Conservation (phyloP, 805 yeast species). For the Candida broadrunensis region DNA sequence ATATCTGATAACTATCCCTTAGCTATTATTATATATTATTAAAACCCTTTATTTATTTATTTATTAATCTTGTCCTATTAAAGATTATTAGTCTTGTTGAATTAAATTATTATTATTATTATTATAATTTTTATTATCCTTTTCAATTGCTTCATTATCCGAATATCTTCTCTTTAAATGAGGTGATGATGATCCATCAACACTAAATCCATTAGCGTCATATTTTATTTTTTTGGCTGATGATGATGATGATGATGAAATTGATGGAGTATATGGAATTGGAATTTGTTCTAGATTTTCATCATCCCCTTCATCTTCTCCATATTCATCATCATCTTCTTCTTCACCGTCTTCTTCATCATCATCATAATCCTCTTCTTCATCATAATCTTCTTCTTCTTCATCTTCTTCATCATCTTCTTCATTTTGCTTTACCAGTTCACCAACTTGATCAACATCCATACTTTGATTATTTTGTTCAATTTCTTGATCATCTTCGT, state of each 20-base stretch:
- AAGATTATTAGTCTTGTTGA: too few relatives aligned
- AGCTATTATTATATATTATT: too few relatives aligned
- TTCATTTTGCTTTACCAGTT: neutral
- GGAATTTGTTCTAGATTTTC: conserved; percentile 2
- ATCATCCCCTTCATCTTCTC: conserved; percentile 3
- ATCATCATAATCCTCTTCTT: conserved; percentile 1
- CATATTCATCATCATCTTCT: conserved; percentile 2
- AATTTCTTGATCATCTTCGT: neutral
- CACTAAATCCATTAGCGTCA: conserved; percentile 16
- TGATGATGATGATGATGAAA: neutral
- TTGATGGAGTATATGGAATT: conserved; percentile 1
- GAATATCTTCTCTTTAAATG: conserved; percentile 18
- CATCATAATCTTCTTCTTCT: conserved; percentile 2
- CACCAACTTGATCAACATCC: neutral
- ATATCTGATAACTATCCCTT: too few relatives aligned
- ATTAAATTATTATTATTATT: too few relatives aligned
- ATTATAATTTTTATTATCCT: too few relatives aligned
- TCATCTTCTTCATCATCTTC: conserved; percentile 4
- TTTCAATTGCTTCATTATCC: too few relatives aligned
- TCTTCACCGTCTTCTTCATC: conserved; percentile 4
- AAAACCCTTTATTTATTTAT: too few relatives aligned
- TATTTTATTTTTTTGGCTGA: conserved; percentile 6
- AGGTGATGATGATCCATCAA: conserved; percentile 26
- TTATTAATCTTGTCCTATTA: too few relatives aligned
- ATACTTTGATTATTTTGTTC: conserved; percentile 1